Percentiles rank a stretch among this genome's conserved stretches.
Evolutionary conservation across 1,139 yeast species (phyloP).

Genomic region (Nakaseomyces bracarensis): DNA sequence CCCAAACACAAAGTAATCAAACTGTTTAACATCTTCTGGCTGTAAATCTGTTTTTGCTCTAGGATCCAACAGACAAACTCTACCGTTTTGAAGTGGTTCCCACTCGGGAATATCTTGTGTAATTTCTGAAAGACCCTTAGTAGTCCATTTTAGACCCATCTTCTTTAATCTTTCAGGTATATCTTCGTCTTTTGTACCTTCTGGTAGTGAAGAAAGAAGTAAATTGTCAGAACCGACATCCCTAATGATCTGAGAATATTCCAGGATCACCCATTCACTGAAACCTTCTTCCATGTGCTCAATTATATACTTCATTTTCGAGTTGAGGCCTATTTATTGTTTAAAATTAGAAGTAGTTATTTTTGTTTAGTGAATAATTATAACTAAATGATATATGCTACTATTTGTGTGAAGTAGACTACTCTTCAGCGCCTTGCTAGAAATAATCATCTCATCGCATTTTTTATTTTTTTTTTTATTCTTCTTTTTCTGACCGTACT

Average conservation of each 20-base stretch:
- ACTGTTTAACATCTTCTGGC: constrained; percentile 57
- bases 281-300: constrained; percentile 98
- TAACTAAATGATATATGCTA: too few species aligned
- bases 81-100: constrained; percentile 33
- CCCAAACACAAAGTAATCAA: constrained; percentile 88
- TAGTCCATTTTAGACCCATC: constrained; percentile 76
- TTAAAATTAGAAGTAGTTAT: too few species aligned
- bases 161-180: constrained; percentile 55
- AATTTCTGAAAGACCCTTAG: constrained; percentile 54
- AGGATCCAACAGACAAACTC: constrained; percentile 83
- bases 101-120: constrained; percentile 27
- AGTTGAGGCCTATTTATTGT: background rate
- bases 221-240: constrained; percentile 77
- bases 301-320: constrained; percentile 77
- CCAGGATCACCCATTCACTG: constrained; percentile 91
- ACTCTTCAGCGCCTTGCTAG: too few species aligned
- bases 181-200: constrained; percentile 48
- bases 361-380: background rate
- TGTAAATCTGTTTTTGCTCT: constrained; percentile 65
- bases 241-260: constrained; percentile 69
- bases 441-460: constrained; percentile 1
- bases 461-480: background rate
- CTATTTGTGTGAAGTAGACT: too few species aligned
- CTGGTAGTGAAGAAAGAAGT: constrained; percentile 68
- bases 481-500: too few species aligned